Evolutionary conservation across 768 basidiomycete species (phyloP).

Genomic region (Leucogyrophana mollusca): DNA sequence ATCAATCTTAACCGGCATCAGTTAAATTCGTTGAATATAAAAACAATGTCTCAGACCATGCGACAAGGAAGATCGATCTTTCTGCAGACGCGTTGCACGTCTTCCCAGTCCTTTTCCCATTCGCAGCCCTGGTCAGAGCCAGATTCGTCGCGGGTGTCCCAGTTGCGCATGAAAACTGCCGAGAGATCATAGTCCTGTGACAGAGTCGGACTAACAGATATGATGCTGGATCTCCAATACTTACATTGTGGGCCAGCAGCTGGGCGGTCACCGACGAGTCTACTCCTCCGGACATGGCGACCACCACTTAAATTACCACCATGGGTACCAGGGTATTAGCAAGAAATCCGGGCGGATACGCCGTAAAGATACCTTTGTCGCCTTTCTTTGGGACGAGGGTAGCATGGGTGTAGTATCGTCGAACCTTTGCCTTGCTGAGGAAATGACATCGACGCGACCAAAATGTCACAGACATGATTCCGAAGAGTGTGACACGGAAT

Average conservation of each 20-base stretch:
- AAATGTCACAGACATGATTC: neutral
- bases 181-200: slow-evolving; percentile 80
- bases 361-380: slow-evolving; percentile 21
- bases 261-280: slow-evolving; percentile 90
- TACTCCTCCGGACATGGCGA: slow-evolving; percentile 95
- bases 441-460: slow-evolving; percentile 12
- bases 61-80: slow-evolving; percentile 70
- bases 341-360: neutral
- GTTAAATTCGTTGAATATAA: neutral
- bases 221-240: slow-evolving; percentile 11
- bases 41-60: slow-evolving; percentile 45
- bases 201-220: no score
- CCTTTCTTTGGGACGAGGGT: slow-evolving; percentile 19
- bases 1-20: slow-evolving; percentile 56
- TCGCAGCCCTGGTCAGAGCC: slow-evolving; percentile 83
- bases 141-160: slow-evolving; percentile 85
- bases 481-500: no score
- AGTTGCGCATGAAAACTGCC: slow-evolving; percentile 95
- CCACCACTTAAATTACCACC: slow-evolving; percentile 54
- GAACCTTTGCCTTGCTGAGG: neutral
- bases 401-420: slow-evolving; percentile 14
- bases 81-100: slow-evolving; percentile 79
- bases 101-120: slow-evolving; percentile 95
- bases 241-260: slow-evolving; percentile 66
- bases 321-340: neutral